Evolutionary conservation across 2,329 filamentous ascomycete genomes (phyloP).

Genomic region (Neonectria coccinea): DNA sequence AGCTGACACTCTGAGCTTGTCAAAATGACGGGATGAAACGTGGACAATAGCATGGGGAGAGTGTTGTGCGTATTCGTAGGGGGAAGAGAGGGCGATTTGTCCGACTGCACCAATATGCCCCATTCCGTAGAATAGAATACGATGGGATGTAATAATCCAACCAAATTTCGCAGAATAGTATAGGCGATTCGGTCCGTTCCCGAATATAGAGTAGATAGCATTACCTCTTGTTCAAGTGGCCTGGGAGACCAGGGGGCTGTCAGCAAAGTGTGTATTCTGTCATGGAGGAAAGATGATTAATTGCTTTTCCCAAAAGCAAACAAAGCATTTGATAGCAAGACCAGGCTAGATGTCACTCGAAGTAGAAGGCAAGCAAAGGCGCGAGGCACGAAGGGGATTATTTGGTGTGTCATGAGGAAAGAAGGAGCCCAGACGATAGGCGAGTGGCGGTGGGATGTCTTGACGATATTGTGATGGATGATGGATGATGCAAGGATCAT

Average conservation of each 20-base stretch:
- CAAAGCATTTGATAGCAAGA: neutral
- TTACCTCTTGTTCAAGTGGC: too few species aligned
- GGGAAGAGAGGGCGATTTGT: too few species aligned
- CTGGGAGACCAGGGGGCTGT: neutral
- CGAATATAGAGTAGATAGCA: neutral
- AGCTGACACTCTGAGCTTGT: slow-evolving; percentile 4
- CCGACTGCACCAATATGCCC: neutral
- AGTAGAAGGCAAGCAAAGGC: neutral
- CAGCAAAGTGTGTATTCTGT: neutral
- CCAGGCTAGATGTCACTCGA: neutral
- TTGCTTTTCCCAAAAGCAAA: neutral
- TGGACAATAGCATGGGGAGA: neutral
- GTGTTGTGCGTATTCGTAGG: neutral
- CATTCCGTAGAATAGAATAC: neutral
- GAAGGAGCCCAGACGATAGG: slow-evolving; percentile 3
- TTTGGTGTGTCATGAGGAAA: slow-evolving; percentile 2
- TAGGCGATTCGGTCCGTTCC: neutral
- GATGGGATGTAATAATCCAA: neutral
- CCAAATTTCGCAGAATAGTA: neutral
- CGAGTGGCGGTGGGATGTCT: slow-evolving; percentile 2
- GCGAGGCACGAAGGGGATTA: neutral
- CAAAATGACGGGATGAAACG: slow-evolving; percentile 4
- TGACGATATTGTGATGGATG: slow-evolving; percentile 12
- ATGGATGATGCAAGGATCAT: slow-evolving; percentile 10
- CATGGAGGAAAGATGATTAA: neutral